Conservation (phyloP, 805 yeast species). For the Saturnispora kantuleensis region DNA sequence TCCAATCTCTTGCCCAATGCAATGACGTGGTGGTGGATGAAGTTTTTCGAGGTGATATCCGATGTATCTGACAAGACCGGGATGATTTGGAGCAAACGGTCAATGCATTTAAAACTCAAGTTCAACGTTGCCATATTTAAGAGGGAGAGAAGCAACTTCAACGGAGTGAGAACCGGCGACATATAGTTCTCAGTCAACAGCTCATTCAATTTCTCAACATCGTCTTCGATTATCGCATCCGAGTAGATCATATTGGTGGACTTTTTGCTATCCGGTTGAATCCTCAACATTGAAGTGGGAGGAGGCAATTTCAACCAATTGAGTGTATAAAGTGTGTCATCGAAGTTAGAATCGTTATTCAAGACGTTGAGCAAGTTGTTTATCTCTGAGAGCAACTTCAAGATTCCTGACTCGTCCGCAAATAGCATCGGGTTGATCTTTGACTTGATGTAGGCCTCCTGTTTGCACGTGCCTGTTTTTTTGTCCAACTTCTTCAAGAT, state of each 20-base stretch:
- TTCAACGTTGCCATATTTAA: constrained; percentile 55
- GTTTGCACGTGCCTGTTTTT: constrained; percentile 54
- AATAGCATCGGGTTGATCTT: constrained; percentile 69
- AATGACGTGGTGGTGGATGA: constrained; percentile 76
- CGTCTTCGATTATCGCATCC: constrained; percentile 21
- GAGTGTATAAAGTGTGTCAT: background rate
- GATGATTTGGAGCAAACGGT: constrained; percentile 39
- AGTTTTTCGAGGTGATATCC: constrained; percentile 74
- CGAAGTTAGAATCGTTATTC: constrained; percentile 18
- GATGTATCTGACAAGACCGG: constrained; percentile 49
- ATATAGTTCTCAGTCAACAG: constrained; percentile 36
- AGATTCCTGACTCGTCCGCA: constrained; percentile 58
- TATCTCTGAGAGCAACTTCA: constrained; percentile 41
- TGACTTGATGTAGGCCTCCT: constrained; percentile 47
- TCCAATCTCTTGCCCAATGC: constrained; percentile 58
- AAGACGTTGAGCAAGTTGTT: constrained; percentile 43
- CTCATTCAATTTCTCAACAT: constrained; percentile 30
- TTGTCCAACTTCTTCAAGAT: constrained; percentile 87
- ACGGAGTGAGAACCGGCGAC: constrained; percentile 40
- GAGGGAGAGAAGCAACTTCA: constrained; percentile 47
- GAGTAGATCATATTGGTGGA: constrained; percentile 10
- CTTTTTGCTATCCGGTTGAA: background rate
- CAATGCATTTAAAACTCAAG: constrained; percentile 50
- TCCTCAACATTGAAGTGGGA: constrained; percentile 15
- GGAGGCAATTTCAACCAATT: constrained; percentile 15